Base-by-base conservation (phyloP, 1,284 basidiomycete species). In the Irpex sp. region DNA sequence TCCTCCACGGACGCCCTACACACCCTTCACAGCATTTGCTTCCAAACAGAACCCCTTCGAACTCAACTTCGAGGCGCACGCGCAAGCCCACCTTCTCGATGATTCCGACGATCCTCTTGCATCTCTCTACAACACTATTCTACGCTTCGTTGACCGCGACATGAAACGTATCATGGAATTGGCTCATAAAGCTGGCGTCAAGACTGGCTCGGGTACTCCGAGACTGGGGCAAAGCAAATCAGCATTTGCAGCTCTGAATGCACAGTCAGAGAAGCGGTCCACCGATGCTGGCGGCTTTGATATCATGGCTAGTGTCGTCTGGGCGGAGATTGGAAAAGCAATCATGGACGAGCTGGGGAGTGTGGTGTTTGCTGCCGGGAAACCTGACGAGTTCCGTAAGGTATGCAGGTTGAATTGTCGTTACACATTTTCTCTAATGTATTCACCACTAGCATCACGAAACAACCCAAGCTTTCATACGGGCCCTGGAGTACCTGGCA, bases 321-420 rank as follows among this genome's bases (percentile, higher is more conserved):
- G 95, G 93, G 88, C 89, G 19, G 93, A 95, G 73, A 77, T 97
- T 40, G 89, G 88, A 3, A 79, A 82, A 34, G 83, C 89, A 0
- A 85, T 98, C 60, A 88, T 94, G 79, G 88, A 92, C 66, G 92
- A 96, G 70, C 78, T 98, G 44, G 96, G 95, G 0, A 78, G 77
- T 38, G 77, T 87, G 4, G 87, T 99, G 2, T 99, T 98, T 73
- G 90, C 96, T 37, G 93, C 92, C 5, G 97, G 97, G 2, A 85
- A 91, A 61, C 93, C 97, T 4, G 87, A 92, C 64, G 92, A 96
- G 65, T 94, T 99, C 73, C 88, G 93, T 64, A 90, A 89, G 80
- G 94, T 94, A 63, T 3, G 26, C 3, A 26, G 3, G 26, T 0
- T 3, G 26, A 26, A 26, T 26, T 6, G 4, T 0, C 19, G 36